A percentile compares a stretch with the other conserved stretches of the same genome.
Conservation (phyloP, 352 stramenopile species). For the Elongisporangium anandrum region DNA sequence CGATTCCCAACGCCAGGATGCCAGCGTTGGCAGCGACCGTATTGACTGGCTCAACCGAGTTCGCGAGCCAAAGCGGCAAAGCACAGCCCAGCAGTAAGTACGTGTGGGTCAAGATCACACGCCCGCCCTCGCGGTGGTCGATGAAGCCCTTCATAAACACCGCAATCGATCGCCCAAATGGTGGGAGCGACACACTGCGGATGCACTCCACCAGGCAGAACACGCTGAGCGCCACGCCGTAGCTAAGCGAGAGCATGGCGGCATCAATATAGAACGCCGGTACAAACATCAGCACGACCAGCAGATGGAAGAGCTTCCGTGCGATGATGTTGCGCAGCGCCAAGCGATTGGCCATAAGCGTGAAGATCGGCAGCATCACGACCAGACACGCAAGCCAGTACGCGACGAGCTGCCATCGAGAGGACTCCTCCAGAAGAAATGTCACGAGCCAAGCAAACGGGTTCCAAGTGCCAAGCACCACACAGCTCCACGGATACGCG, state of each 20-base stretch:
- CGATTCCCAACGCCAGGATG: conserved; percentile 62
- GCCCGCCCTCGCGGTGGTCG: conserved; percentile 65
- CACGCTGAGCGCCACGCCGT: conserved; percentile 64
- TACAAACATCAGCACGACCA: conserved; percentile 76
- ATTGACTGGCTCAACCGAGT: background rate
- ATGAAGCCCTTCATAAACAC: conserved; percentile 70
- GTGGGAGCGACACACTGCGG: conserved; percentile 52
- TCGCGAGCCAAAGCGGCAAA: conserved; percentile 60
- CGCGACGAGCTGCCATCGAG: conserved; percentile 32
- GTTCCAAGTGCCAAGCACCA: conserved; percentile 61
- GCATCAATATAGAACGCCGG: conserved; percentile 48
- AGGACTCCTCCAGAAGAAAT: conserved; percentile 31
- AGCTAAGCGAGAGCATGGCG: conserved; percentile 70
- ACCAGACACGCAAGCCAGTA: conserved; percentile 55
- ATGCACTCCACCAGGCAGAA: conserved; percentile 72
- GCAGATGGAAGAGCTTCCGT: conserved; percentile 77
- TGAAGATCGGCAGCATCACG: conserved; percentile 54
- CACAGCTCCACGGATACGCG: conserved; percentile 61
- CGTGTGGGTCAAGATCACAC: conserved; percentile 68
- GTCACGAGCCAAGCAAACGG: conserved; percentile 51
- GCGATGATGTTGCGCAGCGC: conserved; percentile 64
- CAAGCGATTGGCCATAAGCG: conserved; percentile 26
- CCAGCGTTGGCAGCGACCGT: conserved; percentile 46
- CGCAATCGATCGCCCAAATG: conserved; percentile 43
- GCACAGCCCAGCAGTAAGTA: conserved; percentile 78